These are phyloP conservation scores for Colletotrichum horii DNA, from an alignment of 2,329 filamentous ascomycete species.

Conservation along the genomic window DNA sequence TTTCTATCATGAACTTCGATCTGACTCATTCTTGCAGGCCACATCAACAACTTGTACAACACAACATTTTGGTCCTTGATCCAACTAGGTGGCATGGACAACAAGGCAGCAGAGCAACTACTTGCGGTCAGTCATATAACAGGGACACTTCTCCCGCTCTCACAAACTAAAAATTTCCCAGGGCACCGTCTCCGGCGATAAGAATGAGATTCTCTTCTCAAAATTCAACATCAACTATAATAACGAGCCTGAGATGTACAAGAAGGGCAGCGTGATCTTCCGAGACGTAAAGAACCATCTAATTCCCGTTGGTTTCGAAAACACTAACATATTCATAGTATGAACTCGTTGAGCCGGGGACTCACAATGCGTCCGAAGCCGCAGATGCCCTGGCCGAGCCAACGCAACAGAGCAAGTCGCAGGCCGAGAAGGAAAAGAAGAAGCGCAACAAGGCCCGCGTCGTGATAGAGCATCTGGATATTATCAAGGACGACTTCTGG, in stretches of 20 bases:
- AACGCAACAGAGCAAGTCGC: slow-evolving; percentile 72
- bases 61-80: slow-evolving; percentile 95
- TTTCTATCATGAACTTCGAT: not conserved
- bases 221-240: slow-evolving; percentile 96
- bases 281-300: slow-evolving; percentile 64
- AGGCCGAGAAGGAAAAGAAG: slow-evolving; percentile 84
- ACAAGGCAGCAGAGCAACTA: slow-evolving; percentile 79
- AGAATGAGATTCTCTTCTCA: slow-evolving; percentile 94
- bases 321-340: slow-evolving; percentile 53
- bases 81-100: slow-evolving; percentile 74
- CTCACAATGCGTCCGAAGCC: slow-evolving; percentile 49
- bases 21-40: slow-evolving; percentile 58
- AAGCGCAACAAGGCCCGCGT: slow-evolving; percentile 80
- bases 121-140: slow-evolving; percentile 64
- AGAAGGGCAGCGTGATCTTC: slow-evolving; percentile 91
- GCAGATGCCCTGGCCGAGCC: slow-evolving; percentile 58
- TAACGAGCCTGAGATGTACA: slow-evolving; percentile 90
- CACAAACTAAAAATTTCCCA: slow-evolving; percentile 34
- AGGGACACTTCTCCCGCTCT: too few relatives aligned
- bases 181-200: slow-evolving; percentile 86
- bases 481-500: slow-evolving; percentile 98
- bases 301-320: not conserved
- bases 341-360: slow-evolving; percentile 68
- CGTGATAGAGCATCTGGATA: slow-evolving; percentile 84
- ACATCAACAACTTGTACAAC: slow-evolving; percentile 99